Conservation (phyloP, 75 land plant genomes). For the Selaginella moellendorffii region DNA sequence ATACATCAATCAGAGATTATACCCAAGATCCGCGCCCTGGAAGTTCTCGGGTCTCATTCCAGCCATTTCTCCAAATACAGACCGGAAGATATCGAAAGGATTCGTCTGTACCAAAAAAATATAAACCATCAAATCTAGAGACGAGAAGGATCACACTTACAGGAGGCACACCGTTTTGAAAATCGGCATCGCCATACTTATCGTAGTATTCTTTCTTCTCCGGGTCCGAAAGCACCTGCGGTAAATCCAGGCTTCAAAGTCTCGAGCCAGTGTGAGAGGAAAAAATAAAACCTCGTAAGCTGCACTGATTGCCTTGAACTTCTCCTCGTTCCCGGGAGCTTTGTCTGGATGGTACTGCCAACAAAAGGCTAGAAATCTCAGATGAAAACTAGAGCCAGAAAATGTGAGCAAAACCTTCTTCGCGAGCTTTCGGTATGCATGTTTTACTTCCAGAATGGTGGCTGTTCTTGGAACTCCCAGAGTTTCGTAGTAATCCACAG, state of each 20-base stretch:
- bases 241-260: neutral
- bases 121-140: neutral
- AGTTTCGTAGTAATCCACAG: constrained; percentile 53
- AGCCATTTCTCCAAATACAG: neutral
- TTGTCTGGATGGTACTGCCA: constrained; percentile 97
- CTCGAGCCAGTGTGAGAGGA: neutral
- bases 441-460: constrained; percentile 63
- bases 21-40: neutral
- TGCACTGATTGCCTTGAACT: constrained; percentile 91
- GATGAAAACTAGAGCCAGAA: no score
- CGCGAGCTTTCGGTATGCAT: constrained; percentile 68
- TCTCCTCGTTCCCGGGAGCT: constrained; percentile 83
- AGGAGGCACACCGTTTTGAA: constrained; percentile 7
- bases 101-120: neutral
- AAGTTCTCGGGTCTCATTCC: neutral
- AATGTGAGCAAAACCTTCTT: no score
- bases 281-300: constrained; percentile 71
- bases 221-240: constrained; percentile 96
- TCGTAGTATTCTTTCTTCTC: constrained; percentile 82
- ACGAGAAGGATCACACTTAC: neutral
- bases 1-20: neutral
- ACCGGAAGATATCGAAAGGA: neutral
- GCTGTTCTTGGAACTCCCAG: constrained; percentile 53
- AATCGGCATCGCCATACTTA: constrained; percentile 91
- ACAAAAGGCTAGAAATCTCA: no score